Base-by-base conservation (phyloP, 331 rosid genomes). In the Quercus phellos region DNA sequence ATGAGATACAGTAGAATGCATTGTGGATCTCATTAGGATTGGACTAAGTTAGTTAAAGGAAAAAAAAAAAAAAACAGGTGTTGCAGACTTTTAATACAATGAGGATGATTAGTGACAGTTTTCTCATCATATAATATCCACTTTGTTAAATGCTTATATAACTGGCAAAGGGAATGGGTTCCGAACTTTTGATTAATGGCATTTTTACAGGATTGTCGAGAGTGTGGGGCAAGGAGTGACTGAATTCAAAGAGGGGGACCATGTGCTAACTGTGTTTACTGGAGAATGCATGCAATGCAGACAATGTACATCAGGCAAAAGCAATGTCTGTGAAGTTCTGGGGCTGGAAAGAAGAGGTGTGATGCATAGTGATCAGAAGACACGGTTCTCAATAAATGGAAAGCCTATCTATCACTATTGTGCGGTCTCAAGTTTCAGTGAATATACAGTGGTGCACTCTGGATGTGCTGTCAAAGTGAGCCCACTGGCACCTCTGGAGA, bases 361-460 rank as follows among this genome's bases (percentile, higher is more conserved):
- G 68, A 94, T 94, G 99, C 99, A 92, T 73, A 88, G 96, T 55
- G 99, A 94, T 88, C 97, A 89, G 81, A 90, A 80, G 85, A 94
- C 99, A 1, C 91, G 99, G 68, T 94, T 94, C 84, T 84, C 90
- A 19, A 42, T 92, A 76, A 90, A 90, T 75, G 97, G 98, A 74
- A 87, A 86, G 77, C 97, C 97, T n/a, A 17, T 94, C 71, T 94
- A 88, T 82, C 99, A 94, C 76, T 94, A 92, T 85, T 94, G 98
- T 80, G 99, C 91, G 1, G 98, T 94, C 79, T 94, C 99, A 68
- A 94, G 99, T 86, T 94, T 94, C 88, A 92, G 98, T 51, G 97
- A 92, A 76, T 94, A 94, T 38, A 91, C 90, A n/a, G 98, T 90
- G 30, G 96, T 94, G 78, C 97, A 94, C 86, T 88, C 96, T 12